These are phyloP conservation scores for Wickerhamiella bombiphila DNA, from an alignment of 805 yeast genomes.

Conservation along the genomic window DNA sequence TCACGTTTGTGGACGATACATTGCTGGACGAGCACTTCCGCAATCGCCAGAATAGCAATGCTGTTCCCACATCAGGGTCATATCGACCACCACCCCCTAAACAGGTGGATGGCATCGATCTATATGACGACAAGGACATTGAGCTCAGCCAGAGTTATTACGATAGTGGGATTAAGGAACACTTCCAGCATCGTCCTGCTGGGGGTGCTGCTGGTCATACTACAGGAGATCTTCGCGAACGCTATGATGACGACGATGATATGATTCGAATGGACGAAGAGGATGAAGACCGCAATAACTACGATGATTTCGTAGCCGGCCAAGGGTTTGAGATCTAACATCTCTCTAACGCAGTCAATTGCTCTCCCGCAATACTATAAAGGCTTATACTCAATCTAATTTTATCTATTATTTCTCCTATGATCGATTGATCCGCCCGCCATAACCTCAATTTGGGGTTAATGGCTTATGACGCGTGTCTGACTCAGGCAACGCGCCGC, in stretches of 20 bases:
- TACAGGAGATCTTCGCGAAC: conserved; percentile 7
- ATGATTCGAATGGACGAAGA: conserved; percentile 17
- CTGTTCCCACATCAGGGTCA: conserved; percentile 2
- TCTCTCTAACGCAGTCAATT: not conserved
- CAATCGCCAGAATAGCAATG: conserved; percentile 2
- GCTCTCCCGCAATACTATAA: too few species aligned
- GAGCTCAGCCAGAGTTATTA: conserved; percentile 22
- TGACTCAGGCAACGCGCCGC: too few species aligned
- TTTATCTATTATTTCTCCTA: too few species aligned
- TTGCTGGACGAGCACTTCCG: conserved; percentile 66
- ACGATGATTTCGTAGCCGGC: conserved; percentile 65
- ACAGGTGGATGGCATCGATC: conserved; percentile 23
- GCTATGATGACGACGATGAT: conserved; percentile 18
- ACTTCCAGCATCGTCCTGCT: conserved; percentile 10
- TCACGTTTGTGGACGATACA: conserved; percentile 88
- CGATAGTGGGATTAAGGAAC: conserved; percentile 20
- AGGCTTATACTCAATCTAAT: too few species aligned
- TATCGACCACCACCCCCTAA: conserved; percentile 13
- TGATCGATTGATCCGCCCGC: too few species aligned
- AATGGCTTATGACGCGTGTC: too few species aligned
- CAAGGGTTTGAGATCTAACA: conserved; percentile 56
- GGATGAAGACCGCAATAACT: conserved; percentile 26
- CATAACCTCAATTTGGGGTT: too few species aligned
- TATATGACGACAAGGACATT: conserved; percentile 25
- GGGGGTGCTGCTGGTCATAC: too few species aligned